Percentiles rank a stretch among this genome's conserved stretches.
Conservation (phyloP, 441 rosid genomes). For the Euphorbia schlechtendalii region DNA sequence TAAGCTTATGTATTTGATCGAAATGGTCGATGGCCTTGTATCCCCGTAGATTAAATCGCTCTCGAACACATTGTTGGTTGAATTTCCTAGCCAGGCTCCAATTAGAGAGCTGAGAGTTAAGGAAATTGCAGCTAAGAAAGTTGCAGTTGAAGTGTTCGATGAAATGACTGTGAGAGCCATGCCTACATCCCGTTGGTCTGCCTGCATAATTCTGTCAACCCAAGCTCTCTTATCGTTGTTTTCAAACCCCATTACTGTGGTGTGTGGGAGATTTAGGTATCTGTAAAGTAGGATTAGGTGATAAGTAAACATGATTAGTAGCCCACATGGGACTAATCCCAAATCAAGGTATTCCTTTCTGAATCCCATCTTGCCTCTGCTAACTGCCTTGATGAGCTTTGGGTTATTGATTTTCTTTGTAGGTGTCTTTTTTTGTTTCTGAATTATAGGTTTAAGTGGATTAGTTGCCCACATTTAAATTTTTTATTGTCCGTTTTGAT, state of each 20-base stretch:
- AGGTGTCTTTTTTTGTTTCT: background rate
- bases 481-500: background rate
- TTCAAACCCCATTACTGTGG: constrained; percentile 34
- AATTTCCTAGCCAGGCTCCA: constrained; percentile 71
- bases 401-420: too few species aligned
- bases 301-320: constrained; percentile 28
- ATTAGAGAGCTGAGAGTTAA: constrained; percentile 62
- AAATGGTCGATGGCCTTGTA: constrained; percentile 50
- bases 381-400: background rate
- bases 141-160: constrained; percentile 54
- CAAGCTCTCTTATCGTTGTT: constrained; percentile 30
- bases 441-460: background rate
- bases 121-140: constrained; percentile 53
- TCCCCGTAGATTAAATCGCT: constrained; percentile 62
- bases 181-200: constrained; percentile 27
- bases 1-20: constrained; percentile 63
- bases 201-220: constrained; percentile 45
- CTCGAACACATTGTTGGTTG: constrained; percentile 35
- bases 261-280: constrained; percentile 26
- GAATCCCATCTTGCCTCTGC: constrained; percentile 16
- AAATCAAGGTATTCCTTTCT: constrained; percentile 24
- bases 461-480: background rate
- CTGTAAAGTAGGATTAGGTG: constrained; percentile 28
- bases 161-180: constrained; percentile 46
- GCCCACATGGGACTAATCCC: constrained; percentile 26